phyloP scores from a whole-genome alignment of 2,329 filamentous ascomycete species.

The Fusarium chuoi region DNA sequence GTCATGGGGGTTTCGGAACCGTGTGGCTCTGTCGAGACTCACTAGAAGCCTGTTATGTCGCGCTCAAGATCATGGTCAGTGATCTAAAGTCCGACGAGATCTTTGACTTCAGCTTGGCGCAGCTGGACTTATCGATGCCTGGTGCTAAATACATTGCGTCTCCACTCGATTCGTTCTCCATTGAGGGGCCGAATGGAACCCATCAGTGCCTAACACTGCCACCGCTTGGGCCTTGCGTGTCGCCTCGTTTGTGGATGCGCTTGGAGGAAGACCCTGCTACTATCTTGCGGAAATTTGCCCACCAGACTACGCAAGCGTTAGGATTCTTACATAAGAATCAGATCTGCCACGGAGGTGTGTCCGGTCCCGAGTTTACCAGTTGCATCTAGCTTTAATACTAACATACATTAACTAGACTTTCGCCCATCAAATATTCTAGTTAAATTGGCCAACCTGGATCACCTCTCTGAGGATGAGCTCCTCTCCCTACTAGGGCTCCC shows the following conservation, averaged over 20 bases:
- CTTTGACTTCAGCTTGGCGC: neutral
- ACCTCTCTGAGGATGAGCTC: slow-evolving; percentile 35
- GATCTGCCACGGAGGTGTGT: slow-evolving; percentile 46
- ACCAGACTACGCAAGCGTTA: slow-evolving; percentile 37
- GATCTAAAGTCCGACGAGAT: neutral
- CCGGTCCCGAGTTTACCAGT: fast-evolving
- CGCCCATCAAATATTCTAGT: slow-evolving; percentile 44
- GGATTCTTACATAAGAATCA: slow-evolving; percentile 41
- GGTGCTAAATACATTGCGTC: neutral
- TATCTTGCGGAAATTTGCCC: slow-evolving; percentile 30
- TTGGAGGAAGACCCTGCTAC: slow-evolving; percentile 1
- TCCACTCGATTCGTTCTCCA: fast-evolving
- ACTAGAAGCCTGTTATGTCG: fast-evolving
- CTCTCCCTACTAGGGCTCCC: slow-evolving; percentile 32
- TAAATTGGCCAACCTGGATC: slow-evolving; percentile 35
- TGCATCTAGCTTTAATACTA: neutral
- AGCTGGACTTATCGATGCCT: neutral
- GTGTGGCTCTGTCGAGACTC: slow-evolving; percentile 13
- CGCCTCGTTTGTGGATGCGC: slow-evolving; percentile 13
- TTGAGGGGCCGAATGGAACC: slow-evolving; percentile 36
- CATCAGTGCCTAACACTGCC: slow-evolving; percentile 44
- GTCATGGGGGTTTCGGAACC: slow-evolving; percentile 13
- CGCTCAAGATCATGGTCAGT: neutral
- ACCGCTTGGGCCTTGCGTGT: slow-evolving; percentile 44
- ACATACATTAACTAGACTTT: slow-evolving; percentile 28